Base-by-base conservation (phyloP, 805 yeast species). In the Ogataea ganodermae region DNA sequence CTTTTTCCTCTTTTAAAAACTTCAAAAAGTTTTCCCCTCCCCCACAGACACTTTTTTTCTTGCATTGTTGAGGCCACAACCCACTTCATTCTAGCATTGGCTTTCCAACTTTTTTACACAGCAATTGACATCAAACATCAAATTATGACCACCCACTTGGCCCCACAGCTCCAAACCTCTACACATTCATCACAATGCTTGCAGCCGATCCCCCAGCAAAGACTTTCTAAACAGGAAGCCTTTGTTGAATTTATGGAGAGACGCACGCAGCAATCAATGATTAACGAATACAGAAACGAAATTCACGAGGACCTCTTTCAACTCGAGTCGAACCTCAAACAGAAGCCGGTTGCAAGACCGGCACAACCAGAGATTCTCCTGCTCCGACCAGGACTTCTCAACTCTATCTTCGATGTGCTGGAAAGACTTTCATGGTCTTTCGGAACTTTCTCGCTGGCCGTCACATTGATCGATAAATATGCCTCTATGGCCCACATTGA, bases 401-500 rank as follows among this genome's bases (percentile, higher is more conserved):
- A 64, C 39, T 62, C 67, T 10, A 35, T 69, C 13, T 57, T 62
- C 35, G 70, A 67, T 44, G 66, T 65, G 17, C 57, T 54, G 22
- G 59, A 51, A 36, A 58, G 58, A 45, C 52, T 65, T 14, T 50
- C 55, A 23, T 65, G 70, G 65, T 51, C 65, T 8, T 57, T 57
- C 28, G 61, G 68, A 16, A 68, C 72, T 12, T 71, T 72, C 48
- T 66, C 69, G 46, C 54, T 65, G 2, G 69, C 74, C 1, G 69
- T 71, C 22, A 62, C 65, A 26, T 44, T 71, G 8, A 59, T 73
- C 39, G 79, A 74, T 55, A 61, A 68, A 23, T 74, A 71, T 56
- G 63, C 72, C 23, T 63, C 71, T 35, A 55, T 59, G 31, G 53
- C 61, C 3, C 58, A 63, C 21, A 64, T 74, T 26, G 62, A 67